A percentile compares a stretch with the other conserved stretches of the same genome.
phyloP scores from a whole-genome alignment of 2,329 filamentous ascomycete species.

The Aspergillus bombycis region DNA sequence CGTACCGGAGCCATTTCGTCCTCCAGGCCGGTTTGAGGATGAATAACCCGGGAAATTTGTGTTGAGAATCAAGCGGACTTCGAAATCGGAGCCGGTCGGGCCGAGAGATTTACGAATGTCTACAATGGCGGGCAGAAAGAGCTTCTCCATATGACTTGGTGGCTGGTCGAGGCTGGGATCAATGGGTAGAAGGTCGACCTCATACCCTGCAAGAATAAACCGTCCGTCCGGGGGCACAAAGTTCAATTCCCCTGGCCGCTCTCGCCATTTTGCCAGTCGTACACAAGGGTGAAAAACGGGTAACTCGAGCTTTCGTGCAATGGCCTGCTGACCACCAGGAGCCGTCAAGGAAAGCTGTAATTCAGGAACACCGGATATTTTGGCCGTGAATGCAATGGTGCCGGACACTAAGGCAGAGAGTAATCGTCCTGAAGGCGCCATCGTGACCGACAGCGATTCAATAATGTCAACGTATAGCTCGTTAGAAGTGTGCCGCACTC shows the following conservation, averaged over 20 bases:
- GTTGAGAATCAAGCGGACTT: constrained; percentile 75
- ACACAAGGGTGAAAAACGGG: constrained; percentile 98
- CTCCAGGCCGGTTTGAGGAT: constrained; percentile 44
- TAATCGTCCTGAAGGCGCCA: constrained; percentile 87
- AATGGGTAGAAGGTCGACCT: constrained; percentile 83
- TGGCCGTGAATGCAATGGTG: constrained; percentile 91
- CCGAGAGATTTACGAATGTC: constrained; percentile 84
- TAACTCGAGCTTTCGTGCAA: constrained; percentile 75
- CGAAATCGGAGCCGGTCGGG: constrained; percentile 76
- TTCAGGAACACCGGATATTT: constrained; percentile 92
- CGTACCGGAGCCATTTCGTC: constrained; percentile 48
- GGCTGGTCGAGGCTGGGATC: constrained; percentile 61
- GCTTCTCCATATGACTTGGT: constrained; percentile 58
- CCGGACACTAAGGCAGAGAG: constrained; percentile 87
- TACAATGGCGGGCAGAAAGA: constrained; percentile 80
- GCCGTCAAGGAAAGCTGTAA: constrained; percentile 79
- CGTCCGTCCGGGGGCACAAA: constrained; percentile 94
- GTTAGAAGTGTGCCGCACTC: constrained; percentile 94
- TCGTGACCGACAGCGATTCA: constrained; percentile 82
- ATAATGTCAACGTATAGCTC: constrained; percentile 96
- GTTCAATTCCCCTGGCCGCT: constrained; percentile 86
- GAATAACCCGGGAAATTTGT: constrained; percentile 62
- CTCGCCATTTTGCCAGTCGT: constrained; percentile 83
- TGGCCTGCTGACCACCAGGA: constrained; percentile 76
- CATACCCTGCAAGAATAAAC: constrained; percentile 91